Percentiles rank a stretch among this genome's conserved stretches.
Evolutionary conservation across 1,284 basidiomycete genomes (phyloP).

Genomic region (Salmacisia buchloeana): DNA sequence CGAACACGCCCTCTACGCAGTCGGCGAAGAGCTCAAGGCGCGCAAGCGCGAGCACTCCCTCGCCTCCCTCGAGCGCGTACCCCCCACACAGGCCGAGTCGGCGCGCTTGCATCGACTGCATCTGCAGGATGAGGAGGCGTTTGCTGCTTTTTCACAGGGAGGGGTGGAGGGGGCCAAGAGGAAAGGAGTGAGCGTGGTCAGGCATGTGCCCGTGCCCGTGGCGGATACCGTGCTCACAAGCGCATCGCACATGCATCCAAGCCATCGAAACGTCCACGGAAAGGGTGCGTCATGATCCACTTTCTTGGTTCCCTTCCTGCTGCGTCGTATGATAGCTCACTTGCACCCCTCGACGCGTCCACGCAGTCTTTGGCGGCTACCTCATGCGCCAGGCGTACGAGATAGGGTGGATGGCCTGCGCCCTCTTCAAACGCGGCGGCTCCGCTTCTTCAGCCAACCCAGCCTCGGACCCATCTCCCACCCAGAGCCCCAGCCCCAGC

Average conservation of each 20-base stretch:
- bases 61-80: constrained; percentile 37
- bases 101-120: constrained; percentile 47
- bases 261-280: constrained; percentile 33
- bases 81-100: constrained; percentile 50
- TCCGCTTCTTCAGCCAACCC: background rate
- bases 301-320: background rate
- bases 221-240: constrained; percentile 33
- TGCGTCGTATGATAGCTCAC: background rate
- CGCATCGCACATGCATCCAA: constrained; percentile 46
- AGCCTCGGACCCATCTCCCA: background rate
- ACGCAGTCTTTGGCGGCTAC: constrained; percentile 33
- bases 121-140: constrained; percentile 23
- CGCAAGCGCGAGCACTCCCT: constrained; percentile 39
- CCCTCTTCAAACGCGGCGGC: constrained; percentile 13
- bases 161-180: background rate
- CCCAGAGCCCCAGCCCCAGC: background rate
- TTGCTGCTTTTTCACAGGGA: background rate
- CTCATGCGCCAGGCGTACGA: constrained; percentile 49
- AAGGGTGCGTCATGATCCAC: constrained; percentile 14
- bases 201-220: constrained; percentile 29
- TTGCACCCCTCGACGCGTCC: background rate
- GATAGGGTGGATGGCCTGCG: constrained; percentile 48
- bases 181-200: background rate
- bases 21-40: constrained; percentile 46
- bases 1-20: constrained; percentile 41